Percentiles rank a stretch among this genome's conserved stretches.
phyloP scores from a whole-genome alignment of 495 filamentous ascomycete genomes.

The Amphirosellinia nigrospora region DNA sequence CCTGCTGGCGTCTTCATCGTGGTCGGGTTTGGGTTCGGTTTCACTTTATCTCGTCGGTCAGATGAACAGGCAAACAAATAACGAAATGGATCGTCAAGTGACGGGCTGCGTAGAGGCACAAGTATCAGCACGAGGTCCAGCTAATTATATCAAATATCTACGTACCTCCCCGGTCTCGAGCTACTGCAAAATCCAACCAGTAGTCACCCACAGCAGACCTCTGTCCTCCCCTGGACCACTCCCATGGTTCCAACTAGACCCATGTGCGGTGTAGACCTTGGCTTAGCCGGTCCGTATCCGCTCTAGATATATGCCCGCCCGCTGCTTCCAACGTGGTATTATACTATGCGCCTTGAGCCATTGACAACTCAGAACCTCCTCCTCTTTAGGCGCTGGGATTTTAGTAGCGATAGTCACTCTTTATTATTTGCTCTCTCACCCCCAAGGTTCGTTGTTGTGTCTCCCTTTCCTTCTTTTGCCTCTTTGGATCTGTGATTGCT shows the following conservation, averaged over 20 bases:
- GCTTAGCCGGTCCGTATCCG: slow-evolving; percentile 47
- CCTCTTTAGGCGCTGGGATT: slow-evolving; percentile 45
- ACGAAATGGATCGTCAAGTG: slow-evolving; percentile 15
- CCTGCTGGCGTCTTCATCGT: background rate
- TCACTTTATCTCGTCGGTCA: background rate
- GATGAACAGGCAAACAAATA: slow-evolving; percentile 8
- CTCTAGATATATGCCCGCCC: slow-evolving; percentile 47
- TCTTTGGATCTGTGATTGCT: slow-evolving; percentile 43
- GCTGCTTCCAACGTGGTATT: slow-evolving; percentile 41
- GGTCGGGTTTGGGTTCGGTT: background rate
- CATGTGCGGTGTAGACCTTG: slow-evolving; percentile 43
- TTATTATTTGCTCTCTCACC: slow-evolving; percentile 40
- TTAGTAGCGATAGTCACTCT: slow-evolving; percentile 42
- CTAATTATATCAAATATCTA: slow-evolving; percentile 42
- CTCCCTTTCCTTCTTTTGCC: slow-evolving; percentile 39
- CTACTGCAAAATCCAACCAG: slow-evolving; percentile 30
- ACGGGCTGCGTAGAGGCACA: slow-evolving; percentile 8
- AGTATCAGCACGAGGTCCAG: slow-evolving; percentile 24
- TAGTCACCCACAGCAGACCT: slow-evolving; percentile 30
- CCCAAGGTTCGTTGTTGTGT: slow-evolving; percentile 46
- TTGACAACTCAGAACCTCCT: slow-evolving; percentile 45
- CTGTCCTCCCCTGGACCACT: slow-evolving; percentile 41
- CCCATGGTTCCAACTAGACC: slow-evolving; percentile 43
- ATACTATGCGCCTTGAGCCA: slow-evolving; percentile 40
- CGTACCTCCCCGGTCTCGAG: slow-evolving; percentile 32